Evolutionary conservation across 805 yeast species (phyloP).

Genomic region (Wickerhamiella cacticola): DNA sequence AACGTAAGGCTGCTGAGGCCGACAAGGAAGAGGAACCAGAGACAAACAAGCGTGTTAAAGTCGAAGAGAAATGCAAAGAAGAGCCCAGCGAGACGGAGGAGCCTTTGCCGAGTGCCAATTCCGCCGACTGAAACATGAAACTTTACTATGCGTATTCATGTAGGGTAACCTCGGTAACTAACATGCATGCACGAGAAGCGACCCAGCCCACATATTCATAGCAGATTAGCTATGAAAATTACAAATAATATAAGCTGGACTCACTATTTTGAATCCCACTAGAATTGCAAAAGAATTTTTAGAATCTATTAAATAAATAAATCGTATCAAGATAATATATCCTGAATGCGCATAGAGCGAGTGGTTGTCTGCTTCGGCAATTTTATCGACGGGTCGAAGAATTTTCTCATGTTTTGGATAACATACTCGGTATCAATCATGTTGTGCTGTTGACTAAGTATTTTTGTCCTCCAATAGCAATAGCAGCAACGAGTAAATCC

Average conservation of each 20-base stretch:
- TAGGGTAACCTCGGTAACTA: conserved; percentile 2
- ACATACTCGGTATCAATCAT: conserved; percentile 8
- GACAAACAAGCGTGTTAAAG: neutral
- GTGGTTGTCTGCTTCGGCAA: neutral
- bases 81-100: neutral
- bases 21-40: neutral
- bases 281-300: too few relatives aligned
- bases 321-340: conserved; percentile 2
- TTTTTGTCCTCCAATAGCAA: conserved; percentile 17
- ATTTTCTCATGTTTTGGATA: neutral
- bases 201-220: neutral
- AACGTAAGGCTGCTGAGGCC: neutral
- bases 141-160: neutral
- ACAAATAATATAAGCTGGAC: neutral
- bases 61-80: neutral
- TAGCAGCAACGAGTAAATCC: conserved; percentile 12
- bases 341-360: conserved; percentile 8
- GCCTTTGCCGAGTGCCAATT: neutral
- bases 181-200: conserved; percentile 1
- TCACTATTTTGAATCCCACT: neutral
- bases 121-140: neutral
- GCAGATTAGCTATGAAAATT: neutral
- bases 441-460: conserved; percentile 4
- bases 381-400: neutral
- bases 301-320: neutral